Evolutionary conservation across 352 stramenopile genomes (phyloP), one percentile per base, ranked within the genome.

Genomic region (Peronospora tabacina): DNA sequence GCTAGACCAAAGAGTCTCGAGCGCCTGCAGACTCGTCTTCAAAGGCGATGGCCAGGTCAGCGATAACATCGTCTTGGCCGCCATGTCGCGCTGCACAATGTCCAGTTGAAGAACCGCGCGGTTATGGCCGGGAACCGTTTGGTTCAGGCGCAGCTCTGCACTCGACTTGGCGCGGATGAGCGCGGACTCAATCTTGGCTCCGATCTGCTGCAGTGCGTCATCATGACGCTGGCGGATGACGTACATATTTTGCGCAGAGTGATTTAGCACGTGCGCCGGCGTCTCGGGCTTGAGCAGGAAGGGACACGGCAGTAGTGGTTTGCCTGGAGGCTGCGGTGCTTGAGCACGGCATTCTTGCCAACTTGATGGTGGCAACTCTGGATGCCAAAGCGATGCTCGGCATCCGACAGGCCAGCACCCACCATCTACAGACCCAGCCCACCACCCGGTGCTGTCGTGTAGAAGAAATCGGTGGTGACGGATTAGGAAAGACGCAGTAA

Each of bases 391-490:
- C n/a, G 34, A 22, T 40, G 34, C 9, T 40, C 34, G 0, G 34
- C n/a, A 22, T 40, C 34, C 13, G 34, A 40, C 2, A 40, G 34
- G 2, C 34, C 34, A 5, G 5, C 11, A 1, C n/a, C n/a, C n/a
- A n/a, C 34, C 34, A 28, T 2, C 24, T 42, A 22, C 9, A 67
- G 17, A 0, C 48, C 48, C 3, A 67, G 44, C 1, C 47, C 52
- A 13, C 49, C 56, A 3, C 10, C n/a, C 0, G 32, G 46, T 0
- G 32, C 45, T 0, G 56, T 49, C 8, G 56, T n/a, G 39, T 50
- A 56, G n/a, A 64, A 50, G 4, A 59, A 44, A 0, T 16, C 49
- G 6, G 28, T 60, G 15, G 56, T 49, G 40, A 3, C 34, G 2
- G 11, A 36, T 12, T 37, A 4, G 13, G 32, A 30, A 5, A 56